Base-by-base conservation (phyloP, 352 stramenopile species). In the Thalassiosira ordinaria region DNA sequence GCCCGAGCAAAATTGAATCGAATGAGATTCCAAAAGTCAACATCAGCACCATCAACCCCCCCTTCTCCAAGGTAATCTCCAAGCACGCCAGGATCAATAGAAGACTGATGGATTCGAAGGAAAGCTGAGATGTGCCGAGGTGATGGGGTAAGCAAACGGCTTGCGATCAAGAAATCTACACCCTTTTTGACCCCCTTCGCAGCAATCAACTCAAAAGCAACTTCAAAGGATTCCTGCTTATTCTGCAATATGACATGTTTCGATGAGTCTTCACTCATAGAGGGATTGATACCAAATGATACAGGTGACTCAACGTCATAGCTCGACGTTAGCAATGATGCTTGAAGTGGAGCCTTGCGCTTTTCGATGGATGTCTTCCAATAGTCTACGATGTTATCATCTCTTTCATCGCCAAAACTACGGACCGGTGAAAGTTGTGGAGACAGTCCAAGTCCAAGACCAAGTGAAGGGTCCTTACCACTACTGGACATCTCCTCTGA, bases 1-100 rank as follows among this genome's bases (percentile, higher is more conserved):
- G 96, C 96, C 39, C 97, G 93, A 2, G 98, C 93, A 61, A 98
- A 99, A 22, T 96, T 95, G 67, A 98, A 92, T 2, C 97, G 95
- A 74, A 99, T 96, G 63, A 98, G 92, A 78, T 95, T 96, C 81
- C 82, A 96, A 73, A 94, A 95, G 55, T 96, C 92, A 61, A 64
- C 84, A 75, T 92, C 87, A 9, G 72, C 56, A 41, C 53, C 75
- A 74, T 92, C 87, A 33, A 80, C 67, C 5, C 89, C 89, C 67
- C 78, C 84, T 81, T 98, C 96, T 35, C 96, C 96, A 20, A 99
- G 84, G 72, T 98, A 99, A 44, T 98, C 95, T 51, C 97, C 97
- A 55, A 99, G 96, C 61, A 97, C 90, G 22, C 74, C 71, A 60
- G 97, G 91, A 75, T 98, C 93, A 52, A 99, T 96, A 14, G 95